A percentile compares a stretch with the other conserved stretches of the same genome.
Conservation (phyloP, 2,329 filamentous ascomycete genomes). For the Hypoxylon sp. region DNA sequence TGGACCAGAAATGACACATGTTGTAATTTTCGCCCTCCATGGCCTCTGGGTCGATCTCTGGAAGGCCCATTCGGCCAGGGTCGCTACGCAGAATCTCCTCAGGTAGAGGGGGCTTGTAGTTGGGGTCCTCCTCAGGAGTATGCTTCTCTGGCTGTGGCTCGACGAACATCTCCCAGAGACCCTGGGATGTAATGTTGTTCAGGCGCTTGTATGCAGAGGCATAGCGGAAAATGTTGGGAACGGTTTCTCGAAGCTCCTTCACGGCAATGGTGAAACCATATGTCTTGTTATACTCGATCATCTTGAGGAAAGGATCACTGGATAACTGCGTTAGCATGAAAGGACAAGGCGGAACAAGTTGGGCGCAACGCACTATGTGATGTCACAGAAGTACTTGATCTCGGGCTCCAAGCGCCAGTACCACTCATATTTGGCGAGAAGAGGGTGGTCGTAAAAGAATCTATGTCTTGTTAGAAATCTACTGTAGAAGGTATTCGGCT, state of each 20-base stretch:
- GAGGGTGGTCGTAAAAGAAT: conserved; percentile 96
- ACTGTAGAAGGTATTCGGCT: too few species aligned
- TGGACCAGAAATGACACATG: conserved; percentile 99
- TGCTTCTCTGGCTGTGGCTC: conserved; percentile 74
- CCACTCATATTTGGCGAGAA: conserved; percentile 97
- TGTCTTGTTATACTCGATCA: conserved; percentile 94
- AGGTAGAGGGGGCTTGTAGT: conserved; percentile 73
- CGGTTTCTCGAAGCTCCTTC: conserved; percentile 96
- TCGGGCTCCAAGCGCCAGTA: conserved; percentile 99
- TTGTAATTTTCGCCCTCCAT: conserved; percentile 99
- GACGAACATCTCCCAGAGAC: conserved; percentile 98
- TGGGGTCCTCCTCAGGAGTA: conserved; percentile 67
- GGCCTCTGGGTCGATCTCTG: conserved; percentile 84
- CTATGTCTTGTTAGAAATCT: conserved; percentile 52
- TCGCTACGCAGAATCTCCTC: conserved; percentile 84
- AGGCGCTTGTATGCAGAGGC: conserved; percentile 96
- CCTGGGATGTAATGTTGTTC: conserved; percentile 89
- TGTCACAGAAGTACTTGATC: conserved; percentile 99
- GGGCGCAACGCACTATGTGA: conserved; percentile 80
- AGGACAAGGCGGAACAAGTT: background rate
- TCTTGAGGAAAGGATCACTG: conserved; percentile 93
- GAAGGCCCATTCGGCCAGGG: conserved; percentile 73
- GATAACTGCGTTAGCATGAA: conserved; percentile 33
- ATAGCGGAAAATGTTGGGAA: conserved; percentile 98
- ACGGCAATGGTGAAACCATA: conserved; percentile 99